A percentile compares a stretch with the other conserved stretches of the same genome.
These are phyloP conservation scores for Xylaria intraflava DNA, from an alignment of 495 filamentous ascomycete species.

Conservation along the genomic window DNA sequence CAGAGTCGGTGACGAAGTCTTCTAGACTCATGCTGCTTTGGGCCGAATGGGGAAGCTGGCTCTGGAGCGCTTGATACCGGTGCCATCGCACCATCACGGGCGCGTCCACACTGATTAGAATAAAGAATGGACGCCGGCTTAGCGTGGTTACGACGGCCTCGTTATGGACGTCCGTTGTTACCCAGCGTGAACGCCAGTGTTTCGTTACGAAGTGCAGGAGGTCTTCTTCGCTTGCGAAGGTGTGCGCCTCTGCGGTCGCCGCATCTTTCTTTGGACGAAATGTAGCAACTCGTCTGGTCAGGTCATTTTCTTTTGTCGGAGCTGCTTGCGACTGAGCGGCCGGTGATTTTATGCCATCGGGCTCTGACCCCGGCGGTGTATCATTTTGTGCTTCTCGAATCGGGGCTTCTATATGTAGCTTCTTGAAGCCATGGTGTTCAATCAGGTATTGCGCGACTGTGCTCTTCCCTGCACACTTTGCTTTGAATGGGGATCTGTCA, in stretches of 20 bases:
- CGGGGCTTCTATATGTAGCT: slow-evolving; percentile 37
- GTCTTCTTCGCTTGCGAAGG: slow-evolving; percentile 53
- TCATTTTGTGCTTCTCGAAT: neutral
- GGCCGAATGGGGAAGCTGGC: slow-evolving; percentile 34
- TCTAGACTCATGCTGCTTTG: slow-evolving; percentile 53
- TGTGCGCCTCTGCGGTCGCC: slow-evolving; percentile 19
- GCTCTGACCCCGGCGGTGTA: neutral
- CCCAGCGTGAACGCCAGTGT: slow-evolving; percentile 73
- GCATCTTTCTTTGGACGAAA: slow-evolving; percentile 16
- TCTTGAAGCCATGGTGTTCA: slow-evolving; percentile 66
- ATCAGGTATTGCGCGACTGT: slow-evolving; percentile 79
- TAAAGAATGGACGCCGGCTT: slow-evolving; percentile 77
- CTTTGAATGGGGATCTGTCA: slow-evolving; percentile 38
- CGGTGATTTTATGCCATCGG: neutral
- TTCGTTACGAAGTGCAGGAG: slow-evolving; percentile 82
- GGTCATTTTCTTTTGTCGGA: slow-evolving; percentile 5
- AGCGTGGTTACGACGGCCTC: slow-evolving; percentile 64
- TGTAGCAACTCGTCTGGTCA: neutral
- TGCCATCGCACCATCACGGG: slow-evolving; percentile 77
- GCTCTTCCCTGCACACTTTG: slow-evolving; percentile 84
- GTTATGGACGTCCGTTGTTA: slow-evolving; percentile 73
- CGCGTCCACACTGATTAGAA: slow-evolving; percentile 86
- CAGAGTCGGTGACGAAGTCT: slow-evolving; percentile 69
- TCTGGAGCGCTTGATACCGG: slow-evolving; percentile 44
- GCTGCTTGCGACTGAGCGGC: slow-evolving; percentile 23